Evolutionary conservation across 176 grass and related monocot genomes (phyloP).

Genomic region (Oryza punctata): DNA sequence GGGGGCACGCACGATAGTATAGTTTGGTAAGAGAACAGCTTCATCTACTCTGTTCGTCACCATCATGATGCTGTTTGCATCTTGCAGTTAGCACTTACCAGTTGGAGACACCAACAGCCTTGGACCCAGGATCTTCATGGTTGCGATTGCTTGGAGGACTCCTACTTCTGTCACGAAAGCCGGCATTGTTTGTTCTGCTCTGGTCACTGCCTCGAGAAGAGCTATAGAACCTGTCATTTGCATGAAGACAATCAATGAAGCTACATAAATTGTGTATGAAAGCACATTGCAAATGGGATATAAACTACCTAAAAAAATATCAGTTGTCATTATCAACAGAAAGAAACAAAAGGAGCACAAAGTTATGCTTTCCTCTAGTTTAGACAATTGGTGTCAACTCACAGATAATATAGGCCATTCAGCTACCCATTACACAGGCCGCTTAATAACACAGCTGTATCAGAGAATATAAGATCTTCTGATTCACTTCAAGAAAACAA

Average conservation of each 20-base stretch:
- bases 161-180: constrained; percentile 49
- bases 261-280: neutral
- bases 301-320: neutral
- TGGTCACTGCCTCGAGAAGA: constrained; percentile 36
- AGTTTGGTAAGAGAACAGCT: constrained; percentile 28
- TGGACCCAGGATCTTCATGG: constrained; percentile 13
- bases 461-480: neutral
- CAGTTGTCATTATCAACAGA: neutral
- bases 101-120: constrained; percentile 50
- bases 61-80: constrained; percentile 28
- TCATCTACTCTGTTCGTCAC: constrained; percentile 39
- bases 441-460: constrained; percentile 9
- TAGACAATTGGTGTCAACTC: neutral
- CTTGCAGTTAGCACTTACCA: constrained; percentile 40
- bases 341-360: neutral
- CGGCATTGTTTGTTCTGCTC: constrained; percentile 20
- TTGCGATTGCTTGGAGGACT: constrained; percentile 40
- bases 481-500: constrained; percentile 7
- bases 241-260: neutral
- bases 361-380: neutral
- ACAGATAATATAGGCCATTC: neutral
- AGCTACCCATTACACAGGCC: neutral
- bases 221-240: constrained; percentile 51
- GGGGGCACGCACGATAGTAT: constrained; percentile 23
- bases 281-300: neutral